Evolutionary conservation across 108 stramenopile genomes (phyloP), one percentile per base, ranked within the genome.

Genomic region (Conticribra guillardii): DNA sequence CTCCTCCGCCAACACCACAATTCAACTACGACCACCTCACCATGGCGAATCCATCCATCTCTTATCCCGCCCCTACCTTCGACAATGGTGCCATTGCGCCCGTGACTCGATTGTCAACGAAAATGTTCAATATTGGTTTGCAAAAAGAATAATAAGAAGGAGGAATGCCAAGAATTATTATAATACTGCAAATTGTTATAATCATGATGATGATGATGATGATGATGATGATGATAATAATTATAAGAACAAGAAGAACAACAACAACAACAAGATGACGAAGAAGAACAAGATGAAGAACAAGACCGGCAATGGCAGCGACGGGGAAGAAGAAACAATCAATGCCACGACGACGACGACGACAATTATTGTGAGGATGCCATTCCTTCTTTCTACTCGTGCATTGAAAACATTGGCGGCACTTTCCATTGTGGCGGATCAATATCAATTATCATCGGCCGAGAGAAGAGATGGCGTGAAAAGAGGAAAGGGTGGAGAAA

Each of bases 11-110:
- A 19, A 5, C 11, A 30, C 15, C 1, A 26, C 37, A 16, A 21
- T 37, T 17, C 54, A 54, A 23, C 32, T 34, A 14, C 66, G 54
- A 8, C 37, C 17, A 41, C 70, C 54, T n/a, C 27, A 60, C 2
- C 37, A 60, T 18, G 41, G 54, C 23, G 60, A 85, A 26, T 60
- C 73, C 47, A 79, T 88, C 15, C 89, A 78, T 60, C 71, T 92
- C 5, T 54, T 92, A 54, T 69, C 87, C 4, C 53, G 67, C 22
- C 58, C 61, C 21, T 92, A 88, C 32, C 49, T 92, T 17, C 83
- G 86, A 58, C 77, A 87, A 60, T 92, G 91, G 91, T 60, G 85
- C 45, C 48, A 66, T 50, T 92, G 91, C 88, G 88, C 91, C 1
- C 28, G 72, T 26, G 30, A 17, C 27, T 45, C 64, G 19, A 47